Base-by-base conservation (phyloP, 73 alveolate species). In the Durusdinium trenchii region DNA sequence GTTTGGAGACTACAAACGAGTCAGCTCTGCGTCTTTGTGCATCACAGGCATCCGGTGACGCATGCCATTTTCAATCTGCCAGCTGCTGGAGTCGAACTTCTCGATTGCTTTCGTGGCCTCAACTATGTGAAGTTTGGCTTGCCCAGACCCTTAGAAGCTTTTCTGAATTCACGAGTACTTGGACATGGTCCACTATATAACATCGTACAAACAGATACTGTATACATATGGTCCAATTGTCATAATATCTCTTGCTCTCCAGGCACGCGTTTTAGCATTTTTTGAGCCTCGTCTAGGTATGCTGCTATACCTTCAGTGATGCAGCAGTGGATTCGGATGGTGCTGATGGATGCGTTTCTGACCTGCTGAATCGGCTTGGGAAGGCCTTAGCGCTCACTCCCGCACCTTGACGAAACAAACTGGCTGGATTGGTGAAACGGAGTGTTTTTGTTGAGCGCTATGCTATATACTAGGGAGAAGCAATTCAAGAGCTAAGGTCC, bases 271-370 rank as follows among this genome's bases (percentile, higher is more conserved):
- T n/a, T n/a, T n/a, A n/a, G n/a, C n/a, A n/a, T n/a, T n/a, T n/a
- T n/a, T n/a, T n/a, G n/a, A n/a, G n/a, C 40, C 36, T 45, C 0
- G 18, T 51, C 38, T 35, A 91, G 98, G 99, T 94, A 2, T 64
- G 99, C 60, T 94, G 99, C 67, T 94, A 94, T 83, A 94, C 93
- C 67, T 94, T 94, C 82, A 94, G 99, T 51, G 99, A 94, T 47
- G 79, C 84, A 16, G 35, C 92, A 18, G 83, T 76, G 64, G 99
- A 94, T 51, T 51, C 69, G 14, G 67, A 82, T 1, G 99, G 51
- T 26, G 50, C 46, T 35, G 93, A 73, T 48, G 99, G 99, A 35
- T 73, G 93, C 47, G 99, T 94, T 6, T 46, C 52, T 14, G 99
- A 94, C 83, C 83, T 94, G 67, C 73, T 46, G 61, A 60, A 38